phyloP scores from a whole-genome alignment of 148 eudicot genomes.

The Vaccinium darrowii region DNA sequence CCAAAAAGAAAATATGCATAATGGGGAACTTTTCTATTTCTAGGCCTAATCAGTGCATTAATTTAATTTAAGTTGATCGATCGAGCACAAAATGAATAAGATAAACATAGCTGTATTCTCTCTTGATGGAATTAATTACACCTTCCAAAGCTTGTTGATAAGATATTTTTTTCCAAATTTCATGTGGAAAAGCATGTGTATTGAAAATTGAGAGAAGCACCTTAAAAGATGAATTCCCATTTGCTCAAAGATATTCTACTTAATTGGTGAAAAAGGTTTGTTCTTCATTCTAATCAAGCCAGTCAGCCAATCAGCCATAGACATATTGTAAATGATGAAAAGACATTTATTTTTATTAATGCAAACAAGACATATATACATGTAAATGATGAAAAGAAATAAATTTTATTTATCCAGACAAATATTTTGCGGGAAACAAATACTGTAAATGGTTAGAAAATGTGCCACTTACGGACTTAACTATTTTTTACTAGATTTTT shows the following conservation, averaged over 20 bases:
- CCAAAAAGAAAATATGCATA: background rate
- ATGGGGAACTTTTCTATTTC: background rate
- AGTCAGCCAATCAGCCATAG: background rate
- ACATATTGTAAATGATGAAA: background rate
- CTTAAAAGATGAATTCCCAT: constrained; percentile 8
- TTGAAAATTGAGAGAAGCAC: constrained; percentile 6
- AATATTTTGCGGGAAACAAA: no score
- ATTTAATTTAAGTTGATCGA: background rate
- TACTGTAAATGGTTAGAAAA: background rate
- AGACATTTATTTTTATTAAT: background rate
- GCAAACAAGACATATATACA: background rate
- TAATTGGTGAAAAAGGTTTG: background rate
- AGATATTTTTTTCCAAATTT: background rate
- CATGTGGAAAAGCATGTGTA: constrained; percentile 4
- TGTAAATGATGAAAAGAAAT: no score
- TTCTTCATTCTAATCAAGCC: background rate
- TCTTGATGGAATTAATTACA: background rate
- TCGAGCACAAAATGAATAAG: background rate
- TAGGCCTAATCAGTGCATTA: background rate
- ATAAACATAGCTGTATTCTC: background rate
- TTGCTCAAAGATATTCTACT: background rate
- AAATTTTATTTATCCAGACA: no score
- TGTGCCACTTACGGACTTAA: constrained; percentile 13
- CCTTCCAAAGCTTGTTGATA: constrained; percentile 1
- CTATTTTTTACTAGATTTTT: no score